Evolutionary conservation across 2,329 filamentous ascomycete species (phyloP).

Genomic region (Fusarium sp.): DNA sequence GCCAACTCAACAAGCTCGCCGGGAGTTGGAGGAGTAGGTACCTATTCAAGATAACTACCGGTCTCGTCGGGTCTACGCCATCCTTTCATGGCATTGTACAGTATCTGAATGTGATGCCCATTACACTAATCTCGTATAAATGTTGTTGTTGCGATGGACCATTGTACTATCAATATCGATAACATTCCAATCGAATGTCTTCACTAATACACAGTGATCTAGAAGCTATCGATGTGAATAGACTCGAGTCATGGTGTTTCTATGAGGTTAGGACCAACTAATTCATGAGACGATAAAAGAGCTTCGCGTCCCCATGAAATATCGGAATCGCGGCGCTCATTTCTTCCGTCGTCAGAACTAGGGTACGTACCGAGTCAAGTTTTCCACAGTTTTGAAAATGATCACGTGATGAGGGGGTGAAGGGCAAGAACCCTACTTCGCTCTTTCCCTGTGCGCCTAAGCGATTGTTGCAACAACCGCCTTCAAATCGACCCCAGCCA

Average conservation of each 20-base stretch:
- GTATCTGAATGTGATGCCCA: neutral
- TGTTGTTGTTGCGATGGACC: neutral
- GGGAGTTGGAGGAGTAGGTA: neutral
- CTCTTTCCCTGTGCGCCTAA: conserved; percentile 1
- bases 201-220: neutral
- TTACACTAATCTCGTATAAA: neutral
- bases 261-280: neutral
- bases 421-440: conserved; percentile 54
- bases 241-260: neutral
- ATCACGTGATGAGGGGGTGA: conserved; percentile 18
- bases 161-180: neutral
- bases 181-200: neutral
- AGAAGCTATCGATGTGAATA: neutral
- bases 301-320: neutral
- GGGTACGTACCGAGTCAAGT: neutral
- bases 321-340: conserved; percentile 16
- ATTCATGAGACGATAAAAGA: neutral
- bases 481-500: conserved; percentile 51
- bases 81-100: neutral
- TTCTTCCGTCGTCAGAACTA: neutral
- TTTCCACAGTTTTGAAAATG: neutral
- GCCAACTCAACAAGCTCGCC: neutral
- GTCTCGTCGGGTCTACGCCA: neutral
- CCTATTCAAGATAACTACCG: neutral
- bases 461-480: conserved; percentile 28